Conservation (phyloP, 1,139 yeast genomes). For the Candida sojae region DNA sequence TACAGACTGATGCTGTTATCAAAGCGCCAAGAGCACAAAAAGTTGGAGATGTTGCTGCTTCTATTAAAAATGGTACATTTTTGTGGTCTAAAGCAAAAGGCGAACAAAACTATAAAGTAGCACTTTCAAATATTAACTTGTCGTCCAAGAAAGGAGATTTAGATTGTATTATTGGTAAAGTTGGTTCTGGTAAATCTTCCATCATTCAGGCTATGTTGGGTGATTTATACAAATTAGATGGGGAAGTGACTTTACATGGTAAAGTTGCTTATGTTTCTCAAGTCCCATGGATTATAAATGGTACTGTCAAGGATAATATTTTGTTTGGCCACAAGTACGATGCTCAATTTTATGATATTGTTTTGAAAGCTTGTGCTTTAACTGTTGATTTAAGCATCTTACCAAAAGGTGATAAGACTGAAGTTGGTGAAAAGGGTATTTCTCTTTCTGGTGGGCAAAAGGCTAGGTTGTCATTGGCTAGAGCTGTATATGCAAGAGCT, state of each 20-base stretch:
- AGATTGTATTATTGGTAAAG: constrained; percentile 87
- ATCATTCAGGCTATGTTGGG: constrained; percentile 83
- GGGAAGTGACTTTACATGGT: constrained; percentile 75
- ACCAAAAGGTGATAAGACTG: constrained; percentile 40
- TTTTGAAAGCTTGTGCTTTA: constrained; percentile 38
- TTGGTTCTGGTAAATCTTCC: constrained; percentile 92
- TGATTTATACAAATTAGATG: constrained; percentile 77
- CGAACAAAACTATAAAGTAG: constrained; percentile 62
- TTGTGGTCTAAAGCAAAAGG: constrained; percentile 83
- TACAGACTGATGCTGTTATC: constrained; percentile 77
- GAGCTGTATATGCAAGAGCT: constrained; percentile 42
- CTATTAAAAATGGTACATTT: constrained; percentile 75
- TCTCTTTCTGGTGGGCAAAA: constrained; percentile 44
- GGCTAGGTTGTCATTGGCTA: constrained; percentile 39
- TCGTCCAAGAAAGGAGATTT: constrained; percentile 77
- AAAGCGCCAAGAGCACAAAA: constrained; percentile 52
- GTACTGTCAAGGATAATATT: constrained; percentile 40
- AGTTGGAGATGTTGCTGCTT: constrained; percentile 70
- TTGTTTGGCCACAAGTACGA: constrained; percentile 35
- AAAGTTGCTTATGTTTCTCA: constrained; percentile 90
- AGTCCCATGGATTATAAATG: constrained; percentile 67
- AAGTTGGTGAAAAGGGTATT: constrained; percentile 46
- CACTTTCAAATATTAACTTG: constrained; percentile 71
- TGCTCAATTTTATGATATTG: constrained; percentile 27
- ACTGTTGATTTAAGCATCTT: constrained; percentile 34